Evolutionary conservation across 805 yeast species (phyloP).

Genomic region (Yarrowia sp.): DNA sequence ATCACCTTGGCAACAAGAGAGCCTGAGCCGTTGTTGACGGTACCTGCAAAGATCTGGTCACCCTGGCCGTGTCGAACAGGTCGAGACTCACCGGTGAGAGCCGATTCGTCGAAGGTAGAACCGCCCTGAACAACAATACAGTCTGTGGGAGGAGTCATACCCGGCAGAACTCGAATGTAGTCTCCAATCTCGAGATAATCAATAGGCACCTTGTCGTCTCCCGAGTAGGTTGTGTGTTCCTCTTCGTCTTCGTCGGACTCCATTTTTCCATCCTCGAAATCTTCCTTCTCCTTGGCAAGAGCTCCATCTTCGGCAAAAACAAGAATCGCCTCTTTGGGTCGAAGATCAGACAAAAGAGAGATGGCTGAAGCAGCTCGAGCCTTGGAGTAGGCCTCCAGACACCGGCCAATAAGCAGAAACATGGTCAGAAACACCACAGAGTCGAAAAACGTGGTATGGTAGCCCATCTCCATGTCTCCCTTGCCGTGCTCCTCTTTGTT

Average conservation of each 20-base stretch:
- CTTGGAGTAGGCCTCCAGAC: constrained; percentile 71
- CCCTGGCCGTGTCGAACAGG: constrained; percentile 66
- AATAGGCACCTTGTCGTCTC: constrained; percentile 42
- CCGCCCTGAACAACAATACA: constrained; percentile 71
- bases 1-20: constrained; percentile 62
- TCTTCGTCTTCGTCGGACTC: not conserved
- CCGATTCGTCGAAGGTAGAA: constrained; percentile 86
- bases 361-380: constrained; percentile 72
- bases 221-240: constrained; percentile 15
- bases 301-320: constrained; percentile 42
- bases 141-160: constrained; percentile 73
- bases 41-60: constrained; percentile 75
- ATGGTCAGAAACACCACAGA: constrained; percentile 78
- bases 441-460: constrained; percentile 74
- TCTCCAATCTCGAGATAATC: constrained; percentile 85
- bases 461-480: constrained; percentile 42
- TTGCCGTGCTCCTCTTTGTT: constrained; percentile 7
- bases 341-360: constrained; percentile 59
- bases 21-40: constrained; percentile 66
- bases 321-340: constrained; percentile 59
- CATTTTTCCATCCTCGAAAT: not conserved
- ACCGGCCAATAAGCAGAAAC: constrained; percentile 72
- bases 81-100: constrained; percentile 82
- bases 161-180: constrained; percentile 56
- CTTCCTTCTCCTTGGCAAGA: not conserved